phyloP scores from a whole-genome alignment of 2,329 filamentous ascomycete species.

The Oidium heveae region DNA sequence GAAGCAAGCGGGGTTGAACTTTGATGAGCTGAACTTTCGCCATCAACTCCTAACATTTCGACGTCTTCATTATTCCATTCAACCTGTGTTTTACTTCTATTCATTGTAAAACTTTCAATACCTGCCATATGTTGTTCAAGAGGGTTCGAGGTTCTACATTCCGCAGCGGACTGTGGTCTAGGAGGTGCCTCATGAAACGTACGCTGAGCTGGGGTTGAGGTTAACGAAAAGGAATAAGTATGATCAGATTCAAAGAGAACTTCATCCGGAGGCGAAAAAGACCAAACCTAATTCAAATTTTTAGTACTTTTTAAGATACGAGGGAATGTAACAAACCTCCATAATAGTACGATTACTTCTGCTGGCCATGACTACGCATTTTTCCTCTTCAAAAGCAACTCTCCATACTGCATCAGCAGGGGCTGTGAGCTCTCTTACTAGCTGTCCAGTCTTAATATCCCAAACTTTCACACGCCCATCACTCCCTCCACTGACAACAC shows the following conservation, averaged over 20 bases:
- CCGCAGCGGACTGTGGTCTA: slow-evolving; percentile 12
- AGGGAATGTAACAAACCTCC: slow-evolving; percentile 43
- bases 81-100: background rate
- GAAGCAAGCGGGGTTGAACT: background rate
- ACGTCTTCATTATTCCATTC: background rate
- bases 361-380: slow-evolving; percentile 85
- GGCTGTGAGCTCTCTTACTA: slow-evolving; percentile 74
- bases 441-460: slow-evolving; percentile 76
- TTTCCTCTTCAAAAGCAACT: slow-evolving; percentile 94
- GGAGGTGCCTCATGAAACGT: slow-evolving; percentile 5
- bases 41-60: background rate
- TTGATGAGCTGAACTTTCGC: background rate
- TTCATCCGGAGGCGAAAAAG: slow-evolving; percentile 69
- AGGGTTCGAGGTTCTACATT: slow-evolving; percentile 8
- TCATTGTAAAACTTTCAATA: background rate
- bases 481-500: slow-evolving; percentile 85
- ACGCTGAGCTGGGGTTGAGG: slow-evolving; percentile 12
- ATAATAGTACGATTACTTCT: slow-evolving; percentile 72
- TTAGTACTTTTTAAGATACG: background rate
- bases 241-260: slow-evolving; percentile 17
- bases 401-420: slow-evolving; percentile 93
- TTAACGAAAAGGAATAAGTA: slow-evolving; percentile 1
- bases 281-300: slow-evolving; percentile 49
- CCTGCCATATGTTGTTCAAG: slow-evolving; percentile 12
- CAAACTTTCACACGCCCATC: slow-evolving; percentile 97